These are phyloP conservation scores for Favolaschia claudopus DNA, from an alignment of 768 basidiomycete genomes.

Conservation along the genomic window DNA sequence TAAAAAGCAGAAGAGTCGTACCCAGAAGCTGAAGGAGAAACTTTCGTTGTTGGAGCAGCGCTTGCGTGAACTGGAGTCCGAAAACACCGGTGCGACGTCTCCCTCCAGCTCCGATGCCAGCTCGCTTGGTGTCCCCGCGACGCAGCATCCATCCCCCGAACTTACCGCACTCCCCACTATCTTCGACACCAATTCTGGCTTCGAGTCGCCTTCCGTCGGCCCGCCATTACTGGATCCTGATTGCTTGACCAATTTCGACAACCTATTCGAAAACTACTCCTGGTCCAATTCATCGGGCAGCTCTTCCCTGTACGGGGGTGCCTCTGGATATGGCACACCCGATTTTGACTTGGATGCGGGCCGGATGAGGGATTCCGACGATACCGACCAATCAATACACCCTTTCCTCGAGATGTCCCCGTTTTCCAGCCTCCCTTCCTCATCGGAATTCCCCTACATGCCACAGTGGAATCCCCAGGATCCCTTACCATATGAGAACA, in stretches of 20 bases:
- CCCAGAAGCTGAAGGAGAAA: conserved; percentile 65
- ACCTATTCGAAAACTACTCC: conserved; percentile 17
- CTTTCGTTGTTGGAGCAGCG: conserved; percentile 59
- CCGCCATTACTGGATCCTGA: conserved; percentile 16
- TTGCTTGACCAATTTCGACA: conserved; percentile 19
- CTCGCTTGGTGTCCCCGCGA: conserved; percentile 19
- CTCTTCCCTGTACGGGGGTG: conserved; percentile 20
- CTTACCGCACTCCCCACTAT: conserved; percentile 23
- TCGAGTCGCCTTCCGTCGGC: conserved; percentile 7
- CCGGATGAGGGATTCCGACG: conserved; percentile 5
- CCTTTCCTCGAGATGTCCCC: conserved; percentile 28
- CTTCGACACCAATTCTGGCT: conserved; percentile 3
- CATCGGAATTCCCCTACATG: conserved; percentile 30
- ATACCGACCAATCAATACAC: conserved; percentile 17
- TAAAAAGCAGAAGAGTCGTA: conserved; percentile 64
- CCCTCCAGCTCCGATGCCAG: conserved; percentile 33
- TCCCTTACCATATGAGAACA: conserved; percentile 42
- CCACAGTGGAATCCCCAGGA: conserved; percentile 35
- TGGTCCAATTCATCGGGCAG: conserved; percentile 24
- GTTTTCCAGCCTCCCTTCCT: conserved; percentile 19
- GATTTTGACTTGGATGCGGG: conserved; percentile 3
- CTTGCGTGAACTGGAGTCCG: conserved; percentile 60
- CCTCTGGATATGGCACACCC: conserved; percentile 25
- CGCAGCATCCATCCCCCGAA: conserved; percentile 23
- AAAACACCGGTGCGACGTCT: conserved; percentile 34